Evolutionary conservation across 345 rosid species (phyloP).

Genomic region (Rubroshorea leprosula): DNA sequence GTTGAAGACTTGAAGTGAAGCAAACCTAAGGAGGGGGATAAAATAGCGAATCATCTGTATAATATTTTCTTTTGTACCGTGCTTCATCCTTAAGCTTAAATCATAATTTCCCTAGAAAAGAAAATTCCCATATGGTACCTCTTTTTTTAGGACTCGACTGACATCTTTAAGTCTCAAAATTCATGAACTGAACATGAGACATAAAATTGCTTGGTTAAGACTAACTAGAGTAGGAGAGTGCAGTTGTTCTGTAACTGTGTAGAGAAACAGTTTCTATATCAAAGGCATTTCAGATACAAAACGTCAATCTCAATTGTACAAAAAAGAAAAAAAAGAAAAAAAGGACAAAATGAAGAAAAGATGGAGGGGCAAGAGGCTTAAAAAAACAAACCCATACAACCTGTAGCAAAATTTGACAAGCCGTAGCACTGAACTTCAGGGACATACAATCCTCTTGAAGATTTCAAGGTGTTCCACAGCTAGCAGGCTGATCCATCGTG

Average conservation of each 20-base stretch:
- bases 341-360: background rate
- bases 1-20: conserved; percentile 13
- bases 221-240: too few species aligned
- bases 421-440: conserved; percentile 6
- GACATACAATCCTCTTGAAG: background rate
- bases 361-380: too few species aligned
- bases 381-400: too few species aligned
- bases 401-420: conserved; percentile 13
- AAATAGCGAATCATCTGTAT: conserved; percentile 20
- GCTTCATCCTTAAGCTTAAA: too few species aligned
- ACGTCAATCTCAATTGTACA: conserved; percentile 15
- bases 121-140: background rate
- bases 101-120: too few species aligned
- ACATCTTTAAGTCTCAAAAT: too few species aligned
- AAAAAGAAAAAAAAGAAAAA: conserved; percentile 26
- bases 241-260: too few species aligned
- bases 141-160: too few species aligned
- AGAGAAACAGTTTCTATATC: too few species aligned
- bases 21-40: conserved; percentile 19
- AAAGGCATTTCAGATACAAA: too few species aligned
- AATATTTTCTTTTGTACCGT: conserved; percentile 15
- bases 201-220: too few species aligned
- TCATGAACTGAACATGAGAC: too few species aligned
- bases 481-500: background rate
- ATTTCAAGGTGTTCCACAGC: background rate